Base-by-base conservation (phyloP, 805 yeast species). In the Cyberlindnera maritima region DNA sequence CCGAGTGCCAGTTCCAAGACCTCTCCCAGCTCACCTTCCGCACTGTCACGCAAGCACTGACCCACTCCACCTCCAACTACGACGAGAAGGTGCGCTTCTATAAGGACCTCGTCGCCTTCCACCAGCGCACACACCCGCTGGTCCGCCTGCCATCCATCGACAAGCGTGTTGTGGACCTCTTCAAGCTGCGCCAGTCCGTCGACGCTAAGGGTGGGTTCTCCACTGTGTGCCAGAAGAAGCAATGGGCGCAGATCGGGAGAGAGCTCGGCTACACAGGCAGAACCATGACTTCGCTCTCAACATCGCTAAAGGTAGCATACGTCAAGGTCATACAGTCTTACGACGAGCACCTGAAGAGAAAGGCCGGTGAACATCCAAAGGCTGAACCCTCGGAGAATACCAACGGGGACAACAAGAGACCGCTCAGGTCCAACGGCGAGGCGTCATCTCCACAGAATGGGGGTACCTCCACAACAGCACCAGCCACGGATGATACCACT, bases 221-320 rank as follows among this genome's bases (percentile, higher is more conserved):
- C 11, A 71, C 65, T 11, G 90, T 88, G n/a, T 77, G 85, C 39
- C 64, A 74, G 46, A 76, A 75, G 46, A 85, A 85, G 57, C 69
- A 79, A 39, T 88, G 96, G 96, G 89, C 89, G 1, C 89, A 85
- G 58, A 76, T 88, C 10, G 92, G 92, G 13, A 71, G 90, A 45
- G 96, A 87, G 56, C 66, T 88, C 41, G 95, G 96, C 0, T 85
- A 82, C 60, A 75, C 80, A 28, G 89, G 88, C 2, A 76, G 80
- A 54, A 80, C 82, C 43, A 81, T 83, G 77, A 81, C 87, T 28
- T 82, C 89, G 12, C 63, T 85, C 38, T 81, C 88, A 13, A 77
- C 89, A 14, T 76, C 89, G 1, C 66, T 86, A 50, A 79, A 83
- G 57, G 64, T 79, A 1, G 77, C 85, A 1, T 83, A 83, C 57